Base-by-base conservation (phyloP, 805 yeast genomes). In the Candida nonsorbophila region DNA sequence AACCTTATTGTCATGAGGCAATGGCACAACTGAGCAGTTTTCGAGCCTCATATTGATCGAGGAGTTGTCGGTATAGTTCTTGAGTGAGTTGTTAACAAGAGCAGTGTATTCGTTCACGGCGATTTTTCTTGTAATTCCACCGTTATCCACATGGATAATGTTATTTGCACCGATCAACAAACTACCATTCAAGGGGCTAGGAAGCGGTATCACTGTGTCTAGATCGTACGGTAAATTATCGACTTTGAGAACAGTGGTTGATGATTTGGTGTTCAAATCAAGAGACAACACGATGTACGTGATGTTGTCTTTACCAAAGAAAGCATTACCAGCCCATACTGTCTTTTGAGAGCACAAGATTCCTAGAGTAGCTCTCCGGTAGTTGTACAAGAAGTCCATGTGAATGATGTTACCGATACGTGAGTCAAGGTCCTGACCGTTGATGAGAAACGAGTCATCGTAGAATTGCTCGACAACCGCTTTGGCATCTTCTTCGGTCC, bases 351-450 rank as follows among this genome's bases (percentile, higher is more conserved):
- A 74, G 30, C 77, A 71, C 16, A 86, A 49, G 4, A 86, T 66
- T 0, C 82, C 90, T 13, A 86, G 41, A 0, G 97, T 88, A 0
- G 97, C 94, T 34, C 81, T 92, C 40, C 81, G 62, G 47, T 85
- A 90, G 32, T 79, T 79, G 45, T 77, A 55, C 22, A 90, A 53
- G 49, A 84, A 88, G 27, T 74, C 76, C 41, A 80, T 67, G 47
- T 84, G 94, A 2, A 81, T 62, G 10, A 92, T 73, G 37, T 78
- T 75, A 2, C 66, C 69, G 25, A 87, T 66, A 4, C 72, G 64
- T 0, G 73, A 43, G 40, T 79, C 77, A 21, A 90, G 57, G 15
- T 69, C 59, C 1, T 70, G 57, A 1, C 81, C 77, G 27, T 72
- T 69, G 15, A 84, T 48, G 7, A 84, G 56, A 33, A 74, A 73